These are phyloP conservation scores for Phytophthora pinifolia DNA, from an alignment of 352 stramenopile genomes.

Conservation along the genomic window DNA sequence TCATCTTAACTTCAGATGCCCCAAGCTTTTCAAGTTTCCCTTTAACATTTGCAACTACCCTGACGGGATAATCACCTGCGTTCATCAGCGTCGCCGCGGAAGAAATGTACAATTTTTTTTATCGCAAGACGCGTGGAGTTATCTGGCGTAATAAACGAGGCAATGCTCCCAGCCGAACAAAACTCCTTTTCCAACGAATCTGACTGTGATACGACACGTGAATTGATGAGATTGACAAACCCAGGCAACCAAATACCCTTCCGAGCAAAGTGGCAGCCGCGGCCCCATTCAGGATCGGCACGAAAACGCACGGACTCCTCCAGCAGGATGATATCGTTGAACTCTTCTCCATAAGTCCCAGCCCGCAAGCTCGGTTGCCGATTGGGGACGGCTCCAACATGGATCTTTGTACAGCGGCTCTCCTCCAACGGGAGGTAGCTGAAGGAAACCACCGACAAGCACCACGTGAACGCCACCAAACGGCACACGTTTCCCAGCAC, in stretches of 20 bases:
- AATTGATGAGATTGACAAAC: slow-evolving; percentile 6
- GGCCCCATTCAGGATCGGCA: slow-evolving; percentile 5
- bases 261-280: not conserved
- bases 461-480: slow-evolving; percentile 1
- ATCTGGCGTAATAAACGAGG: slow-evolving; percentile 4
- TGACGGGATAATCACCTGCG: not conserved
- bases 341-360: not conserved
- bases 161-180: not conserved
- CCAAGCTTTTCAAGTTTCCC: not conserved
- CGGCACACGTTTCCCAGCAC: not conserved
- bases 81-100: not conserved
- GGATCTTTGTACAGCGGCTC: not conserved
- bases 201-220: not conserved
- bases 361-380: not conserved
- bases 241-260: not conserved
- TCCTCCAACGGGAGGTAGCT: slow-evolving; percentile 3
- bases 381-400: not conserved
- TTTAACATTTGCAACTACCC: slow-evolving; percentile 6
- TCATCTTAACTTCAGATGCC: not conserved
- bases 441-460: not conserved
- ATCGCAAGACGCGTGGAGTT: not conserved
- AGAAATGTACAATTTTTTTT: too few relatives aligned
- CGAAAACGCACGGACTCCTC: slow-evolving; percentile 5
- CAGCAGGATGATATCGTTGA: not conserved
- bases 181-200: not conserved